These are phyloP conservation scores for Ceratocystis colombiana DNA, from an alignment of 2,329 filamentous ascomycete genomes.

Conservation along the genomic window DNA sequence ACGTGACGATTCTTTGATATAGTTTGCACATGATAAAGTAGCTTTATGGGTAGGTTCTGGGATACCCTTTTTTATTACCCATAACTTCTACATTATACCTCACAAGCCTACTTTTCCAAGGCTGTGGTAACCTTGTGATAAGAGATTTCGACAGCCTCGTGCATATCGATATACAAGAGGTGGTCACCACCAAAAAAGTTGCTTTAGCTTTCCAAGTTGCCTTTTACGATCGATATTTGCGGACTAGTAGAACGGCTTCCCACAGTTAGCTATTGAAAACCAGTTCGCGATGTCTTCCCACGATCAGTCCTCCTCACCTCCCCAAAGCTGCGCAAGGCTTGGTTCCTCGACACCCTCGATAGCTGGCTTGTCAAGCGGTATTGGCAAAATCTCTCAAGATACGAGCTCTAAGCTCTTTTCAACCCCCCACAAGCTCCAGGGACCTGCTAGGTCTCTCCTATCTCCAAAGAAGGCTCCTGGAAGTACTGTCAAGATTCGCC, in stretches of 20 bases:
- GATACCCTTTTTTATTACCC: neutral
- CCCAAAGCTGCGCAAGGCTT: neutral
- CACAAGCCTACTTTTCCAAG: neutral
- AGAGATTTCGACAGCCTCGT: neutral
- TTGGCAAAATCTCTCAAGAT: neutral
- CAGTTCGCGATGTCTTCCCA: neutral
- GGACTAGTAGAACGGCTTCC: neutral
- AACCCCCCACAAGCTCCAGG: conserved; percentile 17
- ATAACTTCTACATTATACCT: neutral
- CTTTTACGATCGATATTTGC: neutral
- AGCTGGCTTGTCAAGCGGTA: neutral
- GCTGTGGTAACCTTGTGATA: neutral
- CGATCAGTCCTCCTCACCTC: neutral
- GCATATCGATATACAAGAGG: neutral
- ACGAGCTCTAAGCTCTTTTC: conserved; percentile 19
- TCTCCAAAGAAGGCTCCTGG: conserved; percentile 32
- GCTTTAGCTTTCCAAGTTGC: neutral
- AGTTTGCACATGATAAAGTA: neutral
- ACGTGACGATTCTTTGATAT: neutral
- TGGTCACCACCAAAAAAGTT: no score
- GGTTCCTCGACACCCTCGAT: neutral
- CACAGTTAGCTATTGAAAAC: neutral
- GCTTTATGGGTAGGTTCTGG: neutral
- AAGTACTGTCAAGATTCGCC: conserved; percentile 23
- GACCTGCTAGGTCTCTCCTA: conserved; percentile 27